Base-by-base conservation (phyloP, 2,329 filamentous ascomycete genomes). In the Sporothrix pseudoabietina region DNA sequence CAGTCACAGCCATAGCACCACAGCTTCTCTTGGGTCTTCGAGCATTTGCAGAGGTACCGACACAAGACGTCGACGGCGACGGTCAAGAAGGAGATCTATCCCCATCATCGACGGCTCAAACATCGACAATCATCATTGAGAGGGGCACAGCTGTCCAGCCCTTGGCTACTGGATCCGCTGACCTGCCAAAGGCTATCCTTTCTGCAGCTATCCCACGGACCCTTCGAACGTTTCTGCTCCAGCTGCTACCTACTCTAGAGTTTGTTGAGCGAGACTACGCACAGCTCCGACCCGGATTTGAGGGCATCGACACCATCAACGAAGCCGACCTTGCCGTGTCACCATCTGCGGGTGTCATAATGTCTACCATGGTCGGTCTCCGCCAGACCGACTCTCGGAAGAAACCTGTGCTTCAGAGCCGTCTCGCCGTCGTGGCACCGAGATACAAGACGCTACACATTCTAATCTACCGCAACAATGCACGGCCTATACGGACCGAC, bases 281-380 rank as follows among this genome's bases (percentile, higher is more conserved):
- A 5, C 55, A 55, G 12, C 6, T 3, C 3, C n/a, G 35, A 3
- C 1, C 35, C 3, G 35, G 41, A 1, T 12, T 4, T 19, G 26
- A 26, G 1, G 69, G 68, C 9, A 59, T 65, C 4, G 16, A 66
- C 14, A 44, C 30, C 22, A 32, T 47, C 4, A 69, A 72, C 41
- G 77, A 78, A 79, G 91, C 92, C 2, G 94, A 97, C 77, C 81
- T 97, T 3, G 87, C 91, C 0, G 77, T 94, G 5, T 92, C 92
- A 0, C 89, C 92, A 0, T 85, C 84, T 0, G 89, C 87, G 0
- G 94, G 92, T 0, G 82, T 97, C 2, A 80, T 97, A 0, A 78
- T 92, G 26, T 92, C 92, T 0, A 92, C 88, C 0, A 82, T 94
- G 5, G 88, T 94, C 75, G 89, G 91, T 76, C 85, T 92, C 35